phyloP scores from a whole-genome alignment of 2,329 filamentous ascomycete species.

The Sordariomycetes sp. region DNA sequence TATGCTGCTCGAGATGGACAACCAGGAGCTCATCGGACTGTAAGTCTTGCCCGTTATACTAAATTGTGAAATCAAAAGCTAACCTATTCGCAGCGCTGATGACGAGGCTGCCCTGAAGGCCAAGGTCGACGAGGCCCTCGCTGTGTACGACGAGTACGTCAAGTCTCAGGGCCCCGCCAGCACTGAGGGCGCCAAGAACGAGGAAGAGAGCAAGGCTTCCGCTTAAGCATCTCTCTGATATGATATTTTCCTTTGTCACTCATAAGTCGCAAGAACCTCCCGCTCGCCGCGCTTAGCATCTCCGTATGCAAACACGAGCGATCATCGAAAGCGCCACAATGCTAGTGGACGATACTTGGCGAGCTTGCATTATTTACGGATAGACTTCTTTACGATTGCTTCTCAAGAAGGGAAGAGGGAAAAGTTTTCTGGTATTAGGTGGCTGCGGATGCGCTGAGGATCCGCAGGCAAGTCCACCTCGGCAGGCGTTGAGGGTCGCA shows the following conservation, averaged over 20 bases:
- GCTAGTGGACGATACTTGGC: too few species aligned
- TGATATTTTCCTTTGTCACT: constrained; percentile 19
- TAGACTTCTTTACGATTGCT: constrained; percentile 31
- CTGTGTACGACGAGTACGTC: constrained; percentile 97
- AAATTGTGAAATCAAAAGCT: background rate
- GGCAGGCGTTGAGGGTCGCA: constrained; percentile 29
- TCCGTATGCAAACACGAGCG: background rate
- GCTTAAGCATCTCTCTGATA: constrained; percentile 15
- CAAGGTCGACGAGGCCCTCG: constrained; percentile 96
- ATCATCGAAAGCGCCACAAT: background rate
- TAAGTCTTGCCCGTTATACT: constrained; percentile 55
- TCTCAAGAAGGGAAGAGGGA: constrained; percentile 22
- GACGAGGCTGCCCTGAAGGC: constrained; percentile 81
- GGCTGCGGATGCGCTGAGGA: constrained; percentile 7
- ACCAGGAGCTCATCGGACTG: constrained; percentile 86
- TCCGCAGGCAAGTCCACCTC: constrained; percentile 14
- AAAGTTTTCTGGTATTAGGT: constrained; percentile 21
- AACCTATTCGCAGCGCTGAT: constrained; percentile 56
- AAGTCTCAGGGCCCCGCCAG: constrained; percentile 64
- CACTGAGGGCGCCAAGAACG: constrained; percentile 39
- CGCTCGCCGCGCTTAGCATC: background rate
- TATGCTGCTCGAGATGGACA: constrained; percentile 99
- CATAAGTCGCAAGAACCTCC: background rate
- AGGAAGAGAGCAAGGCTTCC: constrained; percentile 32
- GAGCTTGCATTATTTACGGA: constrained; percentile 29